Evolutionary conservation across 2,329 filamentous ascomycete species (phyloP), one percentile per base, ranked within the genome.

Genomic region (Tolypocladium paradoxum): DNA sequence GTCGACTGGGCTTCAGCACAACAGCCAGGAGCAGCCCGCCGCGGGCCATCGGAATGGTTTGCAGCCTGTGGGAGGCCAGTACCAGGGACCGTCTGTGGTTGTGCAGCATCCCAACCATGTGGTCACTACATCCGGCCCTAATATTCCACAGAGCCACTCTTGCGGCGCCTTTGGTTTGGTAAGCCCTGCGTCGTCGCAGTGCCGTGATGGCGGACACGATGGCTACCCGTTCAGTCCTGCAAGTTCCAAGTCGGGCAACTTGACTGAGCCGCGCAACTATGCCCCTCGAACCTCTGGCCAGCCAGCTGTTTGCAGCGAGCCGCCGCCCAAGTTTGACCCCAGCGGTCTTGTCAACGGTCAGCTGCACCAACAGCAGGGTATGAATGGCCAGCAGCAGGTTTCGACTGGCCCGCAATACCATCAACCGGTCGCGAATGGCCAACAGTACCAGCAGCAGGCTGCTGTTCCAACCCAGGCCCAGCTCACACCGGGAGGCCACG

Each of bases 221-320:
- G 51, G 34, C 0, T 29, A 47, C 12, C 53, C 53, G 12, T 53
- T 54, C 36, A 58, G 56, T 38, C 56, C 58, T 3, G 54, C 53
- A 2, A 36, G 53, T 31, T 38, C 35, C 14, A 45, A 38, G 12
- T 54, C 53, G 11, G 55, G 61, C 4, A 59, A 57, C 36, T 61
- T 68, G 49, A 72, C 70, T 0, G 73, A 74, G 60, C 72, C 73
- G 2, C 68, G 70, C 52, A 72, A 69, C 60, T 73, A 72, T 55
- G 69, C 70, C 1, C 71, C 72, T 4, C 65, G 68, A 6, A 64
- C 65, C 7, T 56, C 62, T 31, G 64, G 61, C 0, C 58, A 60
- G n/a, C 55, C 62, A 7, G 53, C 58, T 14, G 22, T 58, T 35
- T 54, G 56, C 5, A 58, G 55, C 31, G 58, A 63, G 35, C 66